Evolutionary conservation across 345 rosid genomes (phyloP).

Genomic region (Sisymbrium altissimum): DNA sequence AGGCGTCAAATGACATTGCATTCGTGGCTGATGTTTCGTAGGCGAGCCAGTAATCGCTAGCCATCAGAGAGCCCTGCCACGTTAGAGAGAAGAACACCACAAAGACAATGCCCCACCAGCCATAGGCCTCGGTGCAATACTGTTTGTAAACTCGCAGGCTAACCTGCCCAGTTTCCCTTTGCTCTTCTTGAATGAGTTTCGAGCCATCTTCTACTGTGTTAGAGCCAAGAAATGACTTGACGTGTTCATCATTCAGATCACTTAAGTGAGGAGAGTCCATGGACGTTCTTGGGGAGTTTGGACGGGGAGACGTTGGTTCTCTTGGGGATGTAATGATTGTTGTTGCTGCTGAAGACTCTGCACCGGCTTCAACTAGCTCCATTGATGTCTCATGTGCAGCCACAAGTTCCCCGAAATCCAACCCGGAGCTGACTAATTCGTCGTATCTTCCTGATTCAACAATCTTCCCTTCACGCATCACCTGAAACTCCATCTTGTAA

Average conservation of each 20-base stretch:
- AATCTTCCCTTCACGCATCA: constrained; percentile 86
- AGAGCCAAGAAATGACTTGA: constrained; percentile 40
- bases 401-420: constrained; percentile 75
- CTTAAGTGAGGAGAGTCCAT: constrained; percentile 32
- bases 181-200: constrained; percentile 83
- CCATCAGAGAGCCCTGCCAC: constrained; percentile 84
- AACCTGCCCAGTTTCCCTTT: constrained; percentile 78
- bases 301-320: constrained; percentile 21
- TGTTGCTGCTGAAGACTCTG: constrained; percentile 25
- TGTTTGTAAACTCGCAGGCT: constrained; percentile 65
- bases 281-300: constrained; percentile 41
- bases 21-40: constrained; percentile 70
- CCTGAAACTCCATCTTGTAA: constrained; percentile 41
- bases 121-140: constrained; percentile 81
- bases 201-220: constrained; percentile 50
- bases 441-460: constrained; percentile 84
- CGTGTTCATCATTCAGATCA: constrained; percentile 49
- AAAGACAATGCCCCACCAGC: constrained; percentile 78
- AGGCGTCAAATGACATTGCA: constrained; percentile 48
- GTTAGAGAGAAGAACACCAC: constrained; percentile 56
- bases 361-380: constrained; percentile 75
- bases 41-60: constrained; percentile 91
- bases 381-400: constrained; percentile 83
- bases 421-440: constrained; percentile 49
- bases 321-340: constrained; percentile 7